A percentile compares a stretch with the other conserved stretches of the same genome.
Conservation (phyloP, 345 rosid genomes). For the Litchi chinensis region DNA sequence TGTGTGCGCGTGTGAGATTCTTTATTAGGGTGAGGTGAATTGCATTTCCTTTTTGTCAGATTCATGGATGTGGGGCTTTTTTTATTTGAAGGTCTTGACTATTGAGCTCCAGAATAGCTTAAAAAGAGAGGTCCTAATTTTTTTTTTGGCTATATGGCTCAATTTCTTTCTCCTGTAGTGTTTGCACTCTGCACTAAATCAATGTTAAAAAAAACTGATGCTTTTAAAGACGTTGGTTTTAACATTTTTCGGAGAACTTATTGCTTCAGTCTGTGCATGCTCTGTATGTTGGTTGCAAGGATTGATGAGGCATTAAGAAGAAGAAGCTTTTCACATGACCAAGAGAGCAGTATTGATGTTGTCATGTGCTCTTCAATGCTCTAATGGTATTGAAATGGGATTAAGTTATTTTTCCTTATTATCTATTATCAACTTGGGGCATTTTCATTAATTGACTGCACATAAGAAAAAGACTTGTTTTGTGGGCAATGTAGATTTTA, state of each 20-base stretch:
- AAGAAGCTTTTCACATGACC: constrained; percentile 2
- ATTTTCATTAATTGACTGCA: not conserved
- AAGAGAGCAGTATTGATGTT: constrained; percentile 12
- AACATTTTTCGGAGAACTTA: constrained; percentile 6
- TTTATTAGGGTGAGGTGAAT: constrained; percentile 2
- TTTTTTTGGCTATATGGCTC: not conserved
- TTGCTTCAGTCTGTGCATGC: not conserved
- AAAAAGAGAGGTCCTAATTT: not conserved
- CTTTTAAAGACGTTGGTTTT: too few relatives aligned
- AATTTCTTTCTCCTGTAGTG: not conserved
- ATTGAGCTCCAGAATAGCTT: constrained; percentile 2
- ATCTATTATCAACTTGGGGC: not conserved
- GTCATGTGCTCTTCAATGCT: constrained; percentile 16
- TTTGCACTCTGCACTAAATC: not conserved
- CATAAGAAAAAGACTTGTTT: not conserved
- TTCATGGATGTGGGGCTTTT: constrained; percentile 32
- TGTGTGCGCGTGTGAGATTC: not conserved
- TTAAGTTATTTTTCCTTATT: not conserved
- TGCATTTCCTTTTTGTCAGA: constrained; percentile 20
- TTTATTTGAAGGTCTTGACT: constrained; percentile 7
- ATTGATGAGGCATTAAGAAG: constrained; percentile 19
- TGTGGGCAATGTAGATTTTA: too few relatives aligned
- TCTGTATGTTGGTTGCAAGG: not conserved
- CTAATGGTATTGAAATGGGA: not conserved
- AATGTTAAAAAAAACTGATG: not conserved